Conservation (phyloP, 2,329 filamentous ascomycete species). For the Juglanconis juglandina region DNA sequence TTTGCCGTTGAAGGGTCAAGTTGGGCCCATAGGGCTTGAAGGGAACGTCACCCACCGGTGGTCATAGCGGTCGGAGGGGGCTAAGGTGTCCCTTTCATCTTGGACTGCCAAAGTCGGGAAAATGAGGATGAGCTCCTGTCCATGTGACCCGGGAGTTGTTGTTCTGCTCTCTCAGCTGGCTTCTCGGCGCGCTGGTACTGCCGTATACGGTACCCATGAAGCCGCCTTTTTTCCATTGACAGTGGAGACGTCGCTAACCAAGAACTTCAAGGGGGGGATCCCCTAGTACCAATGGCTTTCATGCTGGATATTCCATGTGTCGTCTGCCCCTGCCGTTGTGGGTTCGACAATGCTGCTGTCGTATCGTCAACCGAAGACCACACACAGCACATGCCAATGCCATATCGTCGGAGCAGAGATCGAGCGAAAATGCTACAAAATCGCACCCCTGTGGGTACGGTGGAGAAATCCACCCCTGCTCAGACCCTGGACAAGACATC, state of each 20-base stretch:
- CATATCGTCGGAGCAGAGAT: slow-evolving; percentile 5
- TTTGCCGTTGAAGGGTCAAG: neutral
- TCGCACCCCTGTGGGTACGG: slow-evolving; percentile 11
- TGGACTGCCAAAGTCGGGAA: neutral
- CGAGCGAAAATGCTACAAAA: slow-evolving; percentile 9
- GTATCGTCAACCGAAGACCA: slow-evolving; percentile 14
- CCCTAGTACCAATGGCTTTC: neutral
- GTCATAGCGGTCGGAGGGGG: neutral
- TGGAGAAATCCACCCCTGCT: slow-evolving; percentile 6
- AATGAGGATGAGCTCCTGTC: neutral
- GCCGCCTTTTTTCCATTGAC: neutral
- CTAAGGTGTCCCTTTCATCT: neutral
- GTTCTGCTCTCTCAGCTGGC: neutral
- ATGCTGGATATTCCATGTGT: neutral
- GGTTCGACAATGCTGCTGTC: slow-evolving; percentile 2
- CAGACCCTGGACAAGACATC: slow-evolving; percentile 6
- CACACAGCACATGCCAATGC: neutral
- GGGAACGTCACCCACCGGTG: neutral
- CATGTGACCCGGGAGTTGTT: neutral
- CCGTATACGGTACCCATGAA: neutral
- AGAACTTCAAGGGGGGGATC: neutral
- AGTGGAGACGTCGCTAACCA: neutral
- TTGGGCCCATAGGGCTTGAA: neutral
- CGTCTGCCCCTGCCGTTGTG: neutral
- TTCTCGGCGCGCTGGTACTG: neutral